A percentile compares a stretch with the other conserved stretches of the same genome.
Evolutionary conservation across 176 grass and related monocot species (phyloP).

Genomic region (Bonia amplexicaulis): DNA sequence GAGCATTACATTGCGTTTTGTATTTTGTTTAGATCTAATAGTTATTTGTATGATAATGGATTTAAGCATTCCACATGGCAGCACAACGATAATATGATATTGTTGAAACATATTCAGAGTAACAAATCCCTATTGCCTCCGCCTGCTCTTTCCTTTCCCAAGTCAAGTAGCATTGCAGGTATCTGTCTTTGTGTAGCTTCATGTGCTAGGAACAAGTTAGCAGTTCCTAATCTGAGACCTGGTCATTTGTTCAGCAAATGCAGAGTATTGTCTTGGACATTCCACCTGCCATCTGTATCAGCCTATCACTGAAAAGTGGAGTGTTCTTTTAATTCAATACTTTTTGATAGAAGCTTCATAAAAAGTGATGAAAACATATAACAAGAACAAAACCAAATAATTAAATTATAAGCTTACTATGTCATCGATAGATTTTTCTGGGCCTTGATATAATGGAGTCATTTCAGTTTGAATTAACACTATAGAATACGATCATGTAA

Average conservation of each 20-base stretch:
- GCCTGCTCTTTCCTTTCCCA: neutral
- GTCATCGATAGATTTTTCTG: neutral
- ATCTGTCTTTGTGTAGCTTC: neutral
- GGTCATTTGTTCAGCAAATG: neutral
- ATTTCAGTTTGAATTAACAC: neutral
- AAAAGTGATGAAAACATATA: neutral
- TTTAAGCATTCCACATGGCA: neutral
- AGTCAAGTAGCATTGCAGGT: neutral
- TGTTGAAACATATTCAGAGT: neutral
- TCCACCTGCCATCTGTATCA: neutral
- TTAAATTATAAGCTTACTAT: neutral
- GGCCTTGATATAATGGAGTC: neutral
- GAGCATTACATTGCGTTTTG: neutral
- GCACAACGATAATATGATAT: neutral
- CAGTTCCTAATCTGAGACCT: neutral
- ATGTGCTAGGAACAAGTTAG: neutral
- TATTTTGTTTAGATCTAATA: neutral
- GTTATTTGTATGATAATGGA: neutral
- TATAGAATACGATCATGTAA: slow-evolving; percentile 4
- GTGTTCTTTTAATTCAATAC: neutral
- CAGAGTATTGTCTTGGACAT: neutral
- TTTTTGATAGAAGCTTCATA: neutral
- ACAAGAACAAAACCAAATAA: neutral
- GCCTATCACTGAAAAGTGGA: neutral
- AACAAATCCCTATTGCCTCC: neutral